Evolutionary conservation across 306 rosid species (phyloP), one percentile per base, ranked within the genome.

Genomic region (Astragalus glycyphyllos): DNA sequence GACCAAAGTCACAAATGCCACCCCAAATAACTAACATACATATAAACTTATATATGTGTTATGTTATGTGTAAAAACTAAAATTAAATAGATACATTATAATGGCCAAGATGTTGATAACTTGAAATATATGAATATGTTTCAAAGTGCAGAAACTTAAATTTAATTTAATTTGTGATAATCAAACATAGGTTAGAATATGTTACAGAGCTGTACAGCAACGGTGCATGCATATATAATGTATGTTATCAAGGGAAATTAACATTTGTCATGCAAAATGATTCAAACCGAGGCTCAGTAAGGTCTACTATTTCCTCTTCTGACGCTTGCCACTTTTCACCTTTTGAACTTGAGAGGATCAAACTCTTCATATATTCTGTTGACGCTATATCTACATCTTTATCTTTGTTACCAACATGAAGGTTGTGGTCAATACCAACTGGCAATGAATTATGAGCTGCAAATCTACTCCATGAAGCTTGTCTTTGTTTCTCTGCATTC

Each of bases 261-360:
- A 56, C 59, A 68, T 75, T 81, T 64, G 71, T 71, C 70, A 93
- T 12, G 66, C 79, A 68, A 80, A 94, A 94, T 67, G 99, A 86
- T 81, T 94, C 95, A 2, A 83, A 81, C 77, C 91, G 89, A 15
- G 99, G 99, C 81, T 94, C 96, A 1, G 91, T 84, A 53, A 94
- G 71, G 81, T 94, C 99, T 13, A 90, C 92, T 32, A 56, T 80
- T 73, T 89, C 97, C 59, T 86, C 91, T 55, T 87, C 90, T 7
- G 79, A 54, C 77, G 85, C 79, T 51, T 48, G 84, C 83, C 81
- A 35, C 42, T 80, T 84, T 72, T 79, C 81, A 54, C 77, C 83
- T 12, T 84, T 84, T 34, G 89, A 79, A 54, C 87, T 81, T 71
- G 71, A 78, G 71, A 79, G 78, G 59, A 82, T 67, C 80, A 83